Conservation (phyloP, 768 basidiomycete species). For the Austroboletus festivus region DNA sequence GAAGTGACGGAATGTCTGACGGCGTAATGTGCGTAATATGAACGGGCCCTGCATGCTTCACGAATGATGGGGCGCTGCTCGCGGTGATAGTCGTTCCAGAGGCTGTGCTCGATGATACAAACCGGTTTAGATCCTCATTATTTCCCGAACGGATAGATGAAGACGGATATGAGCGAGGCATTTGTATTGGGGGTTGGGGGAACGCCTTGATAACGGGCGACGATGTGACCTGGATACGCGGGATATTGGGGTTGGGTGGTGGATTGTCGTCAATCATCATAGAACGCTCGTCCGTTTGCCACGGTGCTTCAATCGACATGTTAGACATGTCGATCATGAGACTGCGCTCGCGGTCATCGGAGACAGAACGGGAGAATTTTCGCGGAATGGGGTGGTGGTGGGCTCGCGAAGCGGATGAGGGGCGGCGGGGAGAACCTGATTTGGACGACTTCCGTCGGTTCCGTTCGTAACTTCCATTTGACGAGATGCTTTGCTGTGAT, state of each 20-base stretch:
- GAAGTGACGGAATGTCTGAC: constrained; percentile 68
- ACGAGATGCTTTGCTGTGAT: constrained; percentile 27
- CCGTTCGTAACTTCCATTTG: constrained; percentile 29
- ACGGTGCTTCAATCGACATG: constrained; percentile 41
- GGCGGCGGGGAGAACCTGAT: constrained; percentile 29
- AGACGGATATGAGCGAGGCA: constrained; percentile 42
- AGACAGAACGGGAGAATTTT: constrained; percentile 37
- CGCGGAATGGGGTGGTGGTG: constrained; percentile 40
- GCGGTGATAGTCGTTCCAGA: constrained; percentile 70
- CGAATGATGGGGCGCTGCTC: constrained; percentile 75
- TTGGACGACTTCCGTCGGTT: constrained; percentile 22
- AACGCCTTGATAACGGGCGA: constrained; percentile 27
- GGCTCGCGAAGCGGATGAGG: constrained; percentile 35
- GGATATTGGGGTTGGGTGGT: constrained; percentile 14
- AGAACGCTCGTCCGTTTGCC: constrained; percentile 26
- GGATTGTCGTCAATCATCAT: constrained; percentile 7
- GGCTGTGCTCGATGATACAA: constrained; percentile 85
- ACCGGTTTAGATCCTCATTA: constrained; percentile 79
- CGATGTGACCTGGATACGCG: constrained; percentile 29
- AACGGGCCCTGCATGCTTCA: constrained; percentile 77
- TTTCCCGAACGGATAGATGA: constrained; percentile 49
- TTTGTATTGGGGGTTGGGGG: constrained; percentile 32
- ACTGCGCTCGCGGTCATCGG: constrained; percentile 42
- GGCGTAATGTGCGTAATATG: constrained; percentile 82
- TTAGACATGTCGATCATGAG: constrained; percentile 40